These are phyloP conservation scores for Solanum tacnaense DNA, from an alignment of 257 asterid genomes.

Conservation along the genomic window DNA sequence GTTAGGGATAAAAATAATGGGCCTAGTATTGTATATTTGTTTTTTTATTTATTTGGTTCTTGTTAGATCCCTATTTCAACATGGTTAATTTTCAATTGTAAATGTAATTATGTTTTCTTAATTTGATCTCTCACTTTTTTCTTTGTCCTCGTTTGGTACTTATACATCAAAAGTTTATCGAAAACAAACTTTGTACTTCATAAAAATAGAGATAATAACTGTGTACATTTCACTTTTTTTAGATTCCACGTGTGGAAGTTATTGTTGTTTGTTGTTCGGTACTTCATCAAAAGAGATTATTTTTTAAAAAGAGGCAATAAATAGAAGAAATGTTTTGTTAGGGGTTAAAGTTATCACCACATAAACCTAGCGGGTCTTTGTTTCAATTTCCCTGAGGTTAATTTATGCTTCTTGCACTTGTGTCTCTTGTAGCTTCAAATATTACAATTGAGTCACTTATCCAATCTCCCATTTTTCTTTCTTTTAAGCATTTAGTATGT, in stretches of 20 bases:
- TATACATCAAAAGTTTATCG: background rate
- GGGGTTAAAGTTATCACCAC: background rate
- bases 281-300: background rate
- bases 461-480: background rate
- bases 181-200: background rate
- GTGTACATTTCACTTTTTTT: fast-evolving
- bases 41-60: background rate
- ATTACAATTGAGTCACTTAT: background rate
- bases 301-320: background rate
- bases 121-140: background rate
- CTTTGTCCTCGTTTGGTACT: background rate
- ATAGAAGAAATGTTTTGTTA: background rate
- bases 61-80: background rate
- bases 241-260: fast-evolving
- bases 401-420: background rate
- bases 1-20: constrained; percentile 30
- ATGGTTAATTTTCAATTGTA: background rate
- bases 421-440: background rate
- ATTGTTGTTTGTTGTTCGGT: background rate
- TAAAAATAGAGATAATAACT: fast-evolving
- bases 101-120: background rate
- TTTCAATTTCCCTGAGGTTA: background rate
- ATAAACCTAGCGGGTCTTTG: background rate
- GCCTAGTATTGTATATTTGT: background rate
- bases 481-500: background rate